Conservation (phyloP, 23 red algal genomes). For the Gracilaria vermiculophylla region DNA sequence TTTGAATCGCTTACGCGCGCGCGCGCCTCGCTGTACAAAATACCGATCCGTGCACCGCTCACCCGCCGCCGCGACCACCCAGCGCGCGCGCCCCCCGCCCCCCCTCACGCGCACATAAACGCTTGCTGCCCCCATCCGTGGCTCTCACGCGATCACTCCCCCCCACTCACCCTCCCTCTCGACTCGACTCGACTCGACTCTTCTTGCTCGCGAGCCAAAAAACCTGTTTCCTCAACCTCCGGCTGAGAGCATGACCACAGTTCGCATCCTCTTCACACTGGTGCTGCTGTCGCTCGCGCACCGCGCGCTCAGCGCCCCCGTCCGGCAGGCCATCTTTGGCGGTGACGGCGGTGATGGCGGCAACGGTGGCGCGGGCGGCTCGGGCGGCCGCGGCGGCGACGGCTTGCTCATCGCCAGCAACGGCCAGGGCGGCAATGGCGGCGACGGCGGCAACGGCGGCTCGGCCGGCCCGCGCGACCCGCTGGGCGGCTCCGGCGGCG, state of each 20-base stretch:
- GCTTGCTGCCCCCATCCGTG: not conserved
- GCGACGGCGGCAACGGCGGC: constrained; percentile 2
- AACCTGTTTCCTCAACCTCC: not conserved
- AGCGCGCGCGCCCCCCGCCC: not conserved
- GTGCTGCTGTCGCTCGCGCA: not conserved
- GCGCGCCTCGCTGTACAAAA: no score
- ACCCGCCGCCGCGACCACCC: not conserved
- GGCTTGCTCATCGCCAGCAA: not conserved
- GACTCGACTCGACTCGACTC: not conserved
- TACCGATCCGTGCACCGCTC: not conserved
- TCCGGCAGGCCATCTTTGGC: not conserved
- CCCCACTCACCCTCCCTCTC: not conserved
- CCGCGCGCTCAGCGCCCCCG: not conserved
- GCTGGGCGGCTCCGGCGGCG: not conserved
- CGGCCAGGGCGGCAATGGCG: not conserved
- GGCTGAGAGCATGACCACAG: not conserved
- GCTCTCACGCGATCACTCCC: not conserved
- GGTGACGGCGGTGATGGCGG: constrained; percentile 13
- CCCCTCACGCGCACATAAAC: not conserved
- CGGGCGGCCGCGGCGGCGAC: not conserved
- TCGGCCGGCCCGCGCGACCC: not conserved
- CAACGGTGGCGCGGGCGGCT: not conserved
- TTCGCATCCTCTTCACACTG: not conserved
- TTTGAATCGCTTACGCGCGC: no score
- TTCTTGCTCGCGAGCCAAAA: no score